phyloP scores from a whole-genome alignment of 1,284 basidiomycete species.

The Cutaneotrichosporon sp. region DNA sequence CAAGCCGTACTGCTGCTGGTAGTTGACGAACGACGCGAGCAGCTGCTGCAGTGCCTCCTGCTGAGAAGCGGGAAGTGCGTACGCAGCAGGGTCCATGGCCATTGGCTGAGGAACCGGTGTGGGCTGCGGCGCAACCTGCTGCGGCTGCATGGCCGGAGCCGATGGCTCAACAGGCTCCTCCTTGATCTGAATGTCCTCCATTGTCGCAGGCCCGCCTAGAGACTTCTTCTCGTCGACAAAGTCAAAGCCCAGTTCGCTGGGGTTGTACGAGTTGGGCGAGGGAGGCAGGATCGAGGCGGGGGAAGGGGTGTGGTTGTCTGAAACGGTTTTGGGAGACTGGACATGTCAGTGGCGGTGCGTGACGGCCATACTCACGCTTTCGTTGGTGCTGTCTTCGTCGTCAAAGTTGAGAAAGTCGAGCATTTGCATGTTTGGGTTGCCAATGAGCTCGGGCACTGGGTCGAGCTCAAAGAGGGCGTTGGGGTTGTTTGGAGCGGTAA shows the following conservation, averaged over 20 bases:
- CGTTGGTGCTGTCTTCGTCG: slow-evolving; percentile 22
- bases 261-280: slow-evolving; percentile 22
- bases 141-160: background rate
- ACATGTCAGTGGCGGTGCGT: slow-evolving; percentile 17
- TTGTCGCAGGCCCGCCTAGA: slow-evolving; percentile 5
- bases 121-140: slow-evolving; percentile 4
- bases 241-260: slow-evolving; percentile 27
- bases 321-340: slow-evolving; percentile 39
- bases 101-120: background rate
- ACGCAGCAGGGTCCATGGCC: background rate
- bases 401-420: slow-evolving; percentile 43
- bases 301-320: slow-evolving; percentile 42
- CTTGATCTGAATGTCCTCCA: slow-evolving; percentile 29
- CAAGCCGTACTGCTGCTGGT: slow-evolving; percentile 32
- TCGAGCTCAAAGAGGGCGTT: slow-evolving; percentile 19
- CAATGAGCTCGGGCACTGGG: slow-evolving; percentile 32
- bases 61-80: slow-evolving; percentile 33
- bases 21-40: slow-evolving; percentile 34
- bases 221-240: slow-evolving; percentile 26
- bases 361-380: slow-evolving; percentile 26
- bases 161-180: slow-evolving; percentile 36
- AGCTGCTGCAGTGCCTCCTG: slow-evolving; percentile 40
- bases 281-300: slow-evolving; percentile 21
- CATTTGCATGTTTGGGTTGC: slow-evolving; percentile 39
- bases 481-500: background rate